A percentile compares a stretch with the other conserved stretches of the same genome.
phyloP scores from a whole-genome alignment of 192 early-diverging fungal species.

The Phycomyces blakesleeanus region DNA sequence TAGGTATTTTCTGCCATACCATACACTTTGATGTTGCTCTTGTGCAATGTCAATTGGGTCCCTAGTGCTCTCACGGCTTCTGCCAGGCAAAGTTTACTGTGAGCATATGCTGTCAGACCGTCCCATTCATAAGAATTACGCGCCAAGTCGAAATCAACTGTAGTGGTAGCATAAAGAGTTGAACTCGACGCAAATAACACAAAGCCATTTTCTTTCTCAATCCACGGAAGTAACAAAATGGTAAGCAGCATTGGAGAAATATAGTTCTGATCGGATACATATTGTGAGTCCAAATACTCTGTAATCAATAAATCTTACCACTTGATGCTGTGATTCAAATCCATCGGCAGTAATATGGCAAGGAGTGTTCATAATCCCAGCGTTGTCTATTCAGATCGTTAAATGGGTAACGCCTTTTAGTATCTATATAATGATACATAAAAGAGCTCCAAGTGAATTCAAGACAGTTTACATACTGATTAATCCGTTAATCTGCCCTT shows the following conservation, averaged over 20 bases:
- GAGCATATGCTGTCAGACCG: conserved; percentile 11
- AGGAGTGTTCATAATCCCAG: conserved; percentile 17
- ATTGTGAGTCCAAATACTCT: neutral
- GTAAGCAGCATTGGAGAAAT: conserved; percentile 10
- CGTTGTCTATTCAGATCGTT: conserved; percentile 9
- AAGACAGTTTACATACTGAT: conserved; percentile 5
- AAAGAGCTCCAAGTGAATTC: neutral
- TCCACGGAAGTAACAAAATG: neutral
- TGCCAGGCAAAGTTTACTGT: conserved; percentile 15
- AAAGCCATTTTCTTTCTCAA: neutral
- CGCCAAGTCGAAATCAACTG: neutral
- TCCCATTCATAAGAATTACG: neutral
- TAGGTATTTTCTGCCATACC: neutral
- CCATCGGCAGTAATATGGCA: neutral
- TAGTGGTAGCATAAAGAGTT: conserved; percentile 8
- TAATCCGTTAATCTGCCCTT: neutral
- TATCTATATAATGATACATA: neutral
- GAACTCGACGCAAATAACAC: conserved; percentile 16
- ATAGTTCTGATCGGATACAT: conserved; percentile 5
- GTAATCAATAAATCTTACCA: neutral
- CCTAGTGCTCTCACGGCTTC: neutral
- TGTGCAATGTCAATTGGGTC: neutral
- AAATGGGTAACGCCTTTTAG: neutral
- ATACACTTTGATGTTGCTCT: neutral
- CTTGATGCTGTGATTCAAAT: conserved; percentile 18